Base-by-base conservation (phyloP, 1,284 basidiomycete genomes). In the Singerocomus rubriflavus region DNA sequence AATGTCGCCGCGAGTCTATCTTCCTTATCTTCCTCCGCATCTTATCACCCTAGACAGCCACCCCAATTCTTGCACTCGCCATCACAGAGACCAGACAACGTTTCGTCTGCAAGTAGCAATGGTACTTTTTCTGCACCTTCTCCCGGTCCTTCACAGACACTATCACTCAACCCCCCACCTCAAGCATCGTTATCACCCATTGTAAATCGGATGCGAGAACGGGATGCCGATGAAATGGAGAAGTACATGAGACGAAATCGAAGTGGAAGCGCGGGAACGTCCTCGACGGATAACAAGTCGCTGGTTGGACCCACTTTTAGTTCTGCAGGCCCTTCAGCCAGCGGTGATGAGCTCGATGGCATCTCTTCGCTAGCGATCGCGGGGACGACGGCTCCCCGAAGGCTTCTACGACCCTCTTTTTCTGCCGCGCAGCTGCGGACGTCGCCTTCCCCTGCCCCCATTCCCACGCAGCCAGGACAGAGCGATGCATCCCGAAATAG, bases 221-320 rank as follows among this genome's bases (percentile, higher is more conserved):
- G 82, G 50, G 89, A 91, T 63, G 88, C 88, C 26, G 85, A 86
- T 65, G 89, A 88, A 26, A 89, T 88, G 74, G 87, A 90, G 64
- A 88, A 89, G 61, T 91, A 91, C 64, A 76, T 88, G 65, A 73
- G 79, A 54, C 80, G 88, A 47, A 87, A 86, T 71, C 78, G 88
- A 48, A 90, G 87, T 65, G 88, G 85, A 46, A 90, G 88, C 61
- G 80, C 77, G 50, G 79, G 80, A 39, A 82, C 83, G 33, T 74
- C 81, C 16, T 87, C 85, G 1, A 86, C 85, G 21, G 86, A 88
- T 59, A 80, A 76, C 52, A 80, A 73, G 60, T 84, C 82, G 6
- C 77, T 81, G 60, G 80, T 47, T 44, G 78, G 78, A 21, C 74
- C 73, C 38, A 68, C 68, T 31, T 75, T 76, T 48, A 68, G 77